Percentiles rank a stretch among this genome's conserved stretches.
These are phyloP conservation scores for Xerocomellus amylosporus DNA, from an alignment of 768 basidiomycete species.

Conservation along the genomic window DNA sequence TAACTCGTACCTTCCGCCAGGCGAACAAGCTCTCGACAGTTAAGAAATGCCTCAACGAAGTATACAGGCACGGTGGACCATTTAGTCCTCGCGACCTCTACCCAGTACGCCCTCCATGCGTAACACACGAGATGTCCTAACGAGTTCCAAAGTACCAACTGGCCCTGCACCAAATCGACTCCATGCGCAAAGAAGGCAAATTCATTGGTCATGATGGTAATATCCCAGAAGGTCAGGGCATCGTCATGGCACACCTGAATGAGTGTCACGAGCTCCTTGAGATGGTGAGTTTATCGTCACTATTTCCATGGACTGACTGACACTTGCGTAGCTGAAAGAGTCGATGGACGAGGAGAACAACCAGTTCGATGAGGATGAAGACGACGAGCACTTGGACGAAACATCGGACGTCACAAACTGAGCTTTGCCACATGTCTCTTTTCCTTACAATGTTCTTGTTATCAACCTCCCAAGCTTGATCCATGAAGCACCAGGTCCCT, in stretches of 20 bases:
- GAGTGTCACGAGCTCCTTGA: constrained; percentile 96
- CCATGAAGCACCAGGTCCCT: background rate
- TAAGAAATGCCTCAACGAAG: constrained; percentile 95
- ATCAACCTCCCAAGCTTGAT: background rate
- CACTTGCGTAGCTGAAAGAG: constrained; percentile 56
- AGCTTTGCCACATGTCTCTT: background rate
- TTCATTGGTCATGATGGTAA: constrained; percentile 85
- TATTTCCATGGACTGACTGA: background rate
- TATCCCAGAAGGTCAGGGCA: constrained; percentile 95
- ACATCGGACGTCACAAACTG: constrained; percentile 11
- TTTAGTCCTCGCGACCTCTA: constrained; percentile 91
- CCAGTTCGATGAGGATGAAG: constrained; percentile 52
- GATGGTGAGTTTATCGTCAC: constrained; percentile 57
- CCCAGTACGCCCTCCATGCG: constrained; percentile 56
- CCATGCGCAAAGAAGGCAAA: constrained; percentile 88
- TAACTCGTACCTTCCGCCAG: constrained; percentile 38
- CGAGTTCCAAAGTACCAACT: constrained; percentile 71
- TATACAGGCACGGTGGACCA: constrained; percentile 91
- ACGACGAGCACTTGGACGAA: constrained; percentile 32
- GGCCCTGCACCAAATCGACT: constrained; percentile 93
- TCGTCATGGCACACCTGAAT: constrained; percentile 91
- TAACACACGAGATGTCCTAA: constrained; percentile 5
- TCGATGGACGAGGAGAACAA: constrained; percentile 73
- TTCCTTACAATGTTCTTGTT: background rate
- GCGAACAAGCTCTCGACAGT: constrained; percentile 96